Percentiles rank a stretch among this genome's conserved stretches.
Conservation (phyloP, 169 alveolate genomes). For the Eimeria sp. region DNA sequence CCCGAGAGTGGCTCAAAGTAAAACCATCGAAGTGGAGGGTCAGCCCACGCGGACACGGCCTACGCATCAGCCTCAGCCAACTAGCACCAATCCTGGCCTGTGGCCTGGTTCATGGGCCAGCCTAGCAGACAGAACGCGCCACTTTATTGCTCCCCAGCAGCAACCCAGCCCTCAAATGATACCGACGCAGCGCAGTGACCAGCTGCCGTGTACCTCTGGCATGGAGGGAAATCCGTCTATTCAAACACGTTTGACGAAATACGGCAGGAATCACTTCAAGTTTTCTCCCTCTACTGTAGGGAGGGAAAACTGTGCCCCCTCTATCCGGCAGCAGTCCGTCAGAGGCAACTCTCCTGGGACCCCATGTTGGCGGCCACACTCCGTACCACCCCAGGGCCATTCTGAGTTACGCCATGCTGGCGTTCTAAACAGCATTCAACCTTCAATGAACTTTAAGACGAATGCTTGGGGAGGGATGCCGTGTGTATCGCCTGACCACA, state of each 20-base stretch:
- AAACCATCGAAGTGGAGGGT: slow-evolving; percentile 3
- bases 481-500: background rate
- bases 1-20: slow-evolving; percentile 3
- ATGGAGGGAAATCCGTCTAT: background rate
- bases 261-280: background rate
- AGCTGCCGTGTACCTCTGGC: background rate
- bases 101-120: slow-evolving; percentile 45
- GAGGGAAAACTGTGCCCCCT: background rate
- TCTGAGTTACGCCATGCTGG: slow-evolving; percentile 1
- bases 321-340: background rate
- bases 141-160: slow-evolving; percentile 19
- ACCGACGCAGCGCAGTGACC: slow-evolving; percentile 7
- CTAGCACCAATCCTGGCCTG: background rate
- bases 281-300: background rate
- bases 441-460: background rate
- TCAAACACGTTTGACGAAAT: background rate
- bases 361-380: slow-evolving; percentile 44
- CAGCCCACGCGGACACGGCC: slow-evolving; percentile 2
- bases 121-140: slow-evolving; percentile 13
- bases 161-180: background rate
- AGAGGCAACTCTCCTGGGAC: slow-evolving; percentile 30
- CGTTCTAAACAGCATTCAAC: background rate
- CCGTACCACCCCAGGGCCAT: slow-evolving; percentile 62
- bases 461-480: background rate
- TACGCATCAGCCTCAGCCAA: background rate